phyloP scores from a whole-genome alignment of 108 stramenopile genomes.

The Nitzschia inconspicua region DNA sequence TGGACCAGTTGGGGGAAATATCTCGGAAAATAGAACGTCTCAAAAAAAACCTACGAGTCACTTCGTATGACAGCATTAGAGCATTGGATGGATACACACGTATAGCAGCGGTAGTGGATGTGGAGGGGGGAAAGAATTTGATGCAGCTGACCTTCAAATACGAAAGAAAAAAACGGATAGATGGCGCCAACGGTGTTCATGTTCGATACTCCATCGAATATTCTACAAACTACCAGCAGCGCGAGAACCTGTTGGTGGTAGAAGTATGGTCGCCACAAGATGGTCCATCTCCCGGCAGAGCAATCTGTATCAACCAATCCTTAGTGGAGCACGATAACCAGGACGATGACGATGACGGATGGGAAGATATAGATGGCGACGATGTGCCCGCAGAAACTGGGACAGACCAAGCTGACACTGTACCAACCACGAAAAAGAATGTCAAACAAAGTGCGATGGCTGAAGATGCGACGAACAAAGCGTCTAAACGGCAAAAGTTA shows the following conservation, averaged over 20 bases:
- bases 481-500: not conserved
- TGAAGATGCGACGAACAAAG: not conserved
- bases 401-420: not conserved
- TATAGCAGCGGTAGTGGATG: constrained; percentile 44
- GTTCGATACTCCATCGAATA: constrained; percentile 66
- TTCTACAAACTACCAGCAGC: constrained; percentile 50
- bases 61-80: constrained; percentile 44
- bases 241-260: constrained; percentile 44
- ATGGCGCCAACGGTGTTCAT: constrained; percentile 32
- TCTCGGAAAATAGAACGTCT: constrained; percentile 38
- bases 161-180: constrained; percentile 22
- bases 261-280: constrained; percentile 50
- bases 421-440: not conserved
- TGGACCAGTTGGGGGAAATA: constrained; percentile 34
- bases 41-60: constrained; percentile 42
- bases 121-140: constrained; percentile 29
- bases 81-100: constrained; percentile 36
- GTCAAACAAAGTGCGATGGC: not conserved
- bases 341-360: constrained; percentile 36
- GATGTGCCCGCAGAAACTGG: constrained; percentile 21
- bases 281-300: constrained; percentile 41
- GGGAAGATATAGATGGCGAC: constrained; percentile 38
- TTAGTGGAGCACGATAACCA: constrained; percentile 27
- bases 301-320: constrained; percentile 46
- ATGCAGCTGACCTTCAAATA: constrained; percentile 37